phyloP scores from a whole-genome alignment of 371 early-diverging fungal genomes.

The Zopfochytrium polystomum region DNA sequence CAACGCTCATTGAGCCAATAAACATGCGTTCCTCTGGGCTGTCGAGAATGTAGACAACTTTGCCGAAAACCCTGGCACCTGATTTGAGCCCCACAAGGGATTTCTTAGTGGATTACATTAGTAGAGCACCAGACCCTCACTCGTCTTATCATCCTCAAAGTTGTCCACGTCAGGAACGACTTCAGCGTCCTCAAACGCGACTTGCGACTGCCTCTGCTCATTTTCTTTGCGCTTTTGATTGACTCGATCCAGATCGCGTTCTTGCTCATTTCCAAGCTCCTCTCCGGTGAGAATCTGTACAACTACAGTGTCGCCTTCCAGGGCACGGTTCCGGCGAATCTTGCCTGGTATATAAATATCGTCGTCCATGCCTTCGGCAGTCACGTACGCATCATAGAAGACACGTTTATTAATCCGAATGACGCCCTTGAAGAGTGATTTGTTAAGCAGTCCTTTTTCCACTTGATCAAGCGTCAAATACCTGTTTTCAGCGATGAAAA shows the following conservation, averaged over 20 bases:
- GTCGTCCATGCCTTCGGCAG: conserved; percentile 49
- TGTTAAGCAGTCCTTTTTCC: conserved; percentile 17
- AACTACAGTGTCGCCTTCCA: conserved; percentile 86
- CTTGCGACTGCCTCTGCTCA: conserved; percentile 41
- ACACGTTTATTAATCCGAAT: conserved; percentile 82
- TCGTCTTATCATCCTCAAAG: conserved; percentile 1
- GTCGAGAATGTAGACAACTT: conserved; percentile 42
- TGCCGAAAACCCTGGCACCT: conserved; percentile 36
- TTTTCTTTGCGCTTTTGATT: conserved; percentile 29
- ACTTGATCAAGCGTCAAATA: conserved; percentile 26
- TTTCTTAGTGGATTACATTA: conserved; percentile 4
- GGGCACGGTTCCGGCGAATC: conserved; percentile 76
- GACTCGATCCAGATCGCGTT: conserved; percentile 16
- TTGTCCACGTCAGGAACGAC: conserved; percentile 46
- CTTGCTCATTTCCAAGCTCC: conserved; percentile 47
- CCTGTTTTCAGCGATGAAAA: too few species aligned
- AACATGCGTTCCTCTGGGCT: conserved; percentile 23
- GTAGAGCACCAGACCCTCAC: conserved; percentile 10
- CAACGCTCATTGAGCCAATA: conserved; percentile 39
- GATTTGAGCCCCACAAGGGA: neutral
- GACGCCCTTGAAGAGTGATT: conserved; percentile 55
- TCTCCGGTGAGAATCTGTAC: conserved; percentile 70
- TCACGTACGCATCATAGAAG: conserved; percentile 81
- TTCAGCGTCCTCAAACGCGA: conserved; percentile 45
- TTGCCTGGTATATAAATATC: conserved; percentile 63